Evolutionary conservation across 2,329 filamentous ascomycete species (phyloP).

Genomic region (Hansfordia pulvinata): DNA sequence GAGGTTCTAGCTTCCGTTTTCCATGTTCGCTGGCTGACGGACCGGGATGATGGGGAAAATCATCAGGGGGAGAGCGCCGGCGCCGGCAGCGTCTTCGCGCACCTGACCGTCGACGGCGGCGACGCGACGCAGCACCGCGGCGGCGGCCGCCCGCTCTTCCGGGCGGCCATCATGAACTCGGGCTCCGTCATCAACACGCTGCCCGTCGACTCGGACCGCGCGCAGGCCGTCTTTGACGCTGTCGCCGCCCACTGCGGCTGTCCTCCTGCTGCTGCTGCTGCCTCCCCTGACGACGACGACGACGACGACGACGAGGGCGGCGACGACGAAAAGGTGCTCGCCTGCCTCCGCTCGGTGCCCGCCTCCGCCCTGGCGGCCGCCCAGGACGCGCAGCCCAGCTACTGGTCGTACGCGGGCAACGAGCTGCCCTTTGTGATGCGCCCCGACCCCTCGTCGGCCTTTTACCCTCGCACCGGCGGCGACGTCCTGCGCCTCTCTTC

Average conservation of each 20-base stretch:
- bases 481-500: constrained; percentile 31
- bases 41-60: too few relatives aligned
- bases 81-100: constrained; percentile 46
- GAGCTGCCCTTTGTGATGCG: constrained; percentile 42
- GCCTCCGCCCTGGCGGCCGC: constrained; percentile 42
- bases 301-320: too few relatives aligned
- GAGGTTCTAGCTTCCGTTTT: too few relatives aligned
- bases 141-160: constrained; percentile 49
- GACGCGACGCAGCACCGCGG: constrained; percentile 50
- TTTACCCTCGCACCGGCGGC: constrained; percentile 48
- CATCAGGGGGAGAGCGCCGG: constrained; percentile 44
- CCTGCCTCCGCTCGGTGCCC: constrained; percentile 39
- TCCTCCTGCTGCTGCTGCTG: constrained; percentile 23
- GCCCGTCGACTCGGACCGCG: constrained; percentile 39
- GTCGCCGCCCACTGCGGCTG: constrained; percentile 41
- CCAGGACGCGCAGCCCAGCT: constrained; percentile 32
- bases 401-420: constrained; percentile 43
- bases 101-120: constrained; percentile 48
- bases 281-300: too few relatives aligned
- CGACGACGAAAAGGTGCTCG: too few relatives aligned
- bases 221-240: constrained; percentile 38
- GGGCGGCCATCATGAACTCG: constrained; percentile 51
- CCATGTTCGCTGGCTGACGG: too few relatives aligned
- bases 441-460: constrained; percentile 43
- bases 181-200: constrained; percentile 35